Conservation (phyloP, 345 rosid species). For the Rhizophora apiculata region DNA sequence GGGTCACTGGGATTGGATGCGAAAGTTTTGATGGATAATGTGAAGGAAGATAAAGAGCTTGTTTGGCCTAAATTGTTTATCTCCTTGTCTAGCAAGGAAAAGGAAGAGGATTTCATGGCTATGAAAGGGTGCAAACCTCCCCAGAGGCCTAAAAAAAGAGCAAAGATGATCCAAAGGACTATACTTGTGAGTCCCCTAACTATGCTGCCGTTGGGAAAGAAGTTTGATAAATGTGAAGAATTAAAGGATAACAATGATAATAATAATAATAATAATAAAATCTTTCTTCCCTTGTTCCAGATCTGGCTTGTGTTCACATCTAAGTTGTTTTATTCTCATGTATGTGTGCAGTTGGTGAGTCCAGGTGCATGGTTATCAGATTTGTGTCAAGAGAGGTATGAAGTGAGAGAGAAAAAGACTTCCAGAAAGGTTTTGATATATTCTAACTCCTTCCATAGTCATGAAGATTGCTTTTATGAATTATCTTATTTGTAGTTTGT, state of each 20-base stretch:
- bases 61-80: constrained; percentile 79
- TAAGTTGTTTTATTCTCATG: not conserved
- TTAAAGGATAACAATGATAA: too few species aligned
- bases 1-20: constrained; percentile 77
- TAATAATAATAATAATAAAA: too few species aligned
- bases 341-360: constrained; percentile 59
- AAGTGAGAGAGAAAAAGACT: constrained; percentile 90
- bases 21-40: constrained; percentile 48
- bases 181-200: constrained; percentile 49
- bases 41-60: constrained; percentile 54
- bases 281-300: not conserved
- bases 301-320: not conserved
- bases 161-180: constrained; percentile 80
- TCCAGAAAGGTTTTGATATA: constrained; percentile 65
- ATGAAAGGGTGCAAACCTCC: constrained; percentile 96
- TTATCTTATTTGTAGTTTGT: not conserved
- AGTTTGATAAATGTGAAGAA: not conserved
- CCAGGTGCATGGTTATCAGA: constrained; percentile 91
- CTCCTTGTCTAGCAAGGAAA: constrained; percentile 82
- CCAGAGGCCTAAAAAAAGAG: constrained; percentile 90
- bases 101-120: constrained; percentile 93
- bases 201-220: not conserved
- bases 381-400: constrained; percentile 78
- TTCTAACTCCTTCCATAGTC: constrained; percentile 2
- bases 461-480: not conserved